Percentiles rank a stretch among this genome's conserved stretches.
Conservation (phyloP, 1,139 yeast species). For the Yamadazyma atmosphaerica region DNA sequence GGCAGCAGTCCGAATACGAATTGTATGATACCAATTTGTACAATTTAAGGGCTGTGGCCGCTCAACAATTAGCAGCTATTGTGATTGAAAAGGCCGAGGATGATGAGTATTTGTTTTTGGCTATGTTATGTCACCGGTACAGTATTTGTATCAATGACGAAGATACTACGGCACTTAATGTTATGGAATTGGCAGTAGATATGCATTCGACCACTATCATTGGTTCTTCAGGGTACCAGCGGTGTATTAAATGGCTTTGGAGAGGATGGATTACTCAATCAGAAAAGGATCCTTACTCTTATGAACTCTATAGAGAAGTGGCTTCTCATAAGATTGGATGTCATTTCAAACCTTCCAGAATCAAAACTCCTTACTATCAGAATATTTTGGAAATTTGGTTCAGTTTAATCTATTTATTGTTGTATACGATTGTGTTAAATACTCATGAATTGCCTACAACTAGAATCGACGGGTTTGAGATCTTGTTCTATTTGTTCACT, state of each 20-base stretch:
- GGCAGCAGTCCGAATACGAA: slow-evolving; percentile 58
- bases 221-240: slow-evolving; percentile 77
- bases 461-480: slow-evolving; percentile 46
- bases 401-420: slow-evolving; percentile 60
- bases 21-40: slow-evolving; percentile 69
- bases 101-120: slow-evolving; percentile 68
- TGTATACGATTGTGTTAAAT: slow-evolving; percentile 70
- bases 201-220: slow-evolving; percentile 78
- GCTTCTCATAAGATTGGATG: slow-evolving; percentile 53
- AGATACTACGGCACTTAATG: slow-evolving; percentile 65
- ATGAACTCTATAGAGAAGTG: slow-evolving; percentile 62
- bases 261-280: slow-evolving; percentile 89
- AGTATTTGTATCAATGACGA: slow-evolving; percentile 61
- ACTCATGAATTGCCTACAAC: slow-evolving; percentile 35
- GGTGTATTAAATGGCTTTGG: slow-evolving; percentile 91
- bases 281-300: slow-evolving; percentile 66
- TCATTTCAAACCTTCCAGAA: slow-evolving; percentile 83
- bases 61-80: slow-evolving; percentile 69
- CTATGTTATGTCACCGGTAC: slow-evolving; percentile 77
- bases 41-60: slow-evolving; percentile 60
- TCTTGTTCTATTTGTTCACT: slow-evolving; percentile 64
- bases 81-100: slow-evolving; percentile 61
- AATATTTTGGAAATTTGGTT: slow-evolving; percentile 68
- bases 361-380: slow-evolving; percentile 83
- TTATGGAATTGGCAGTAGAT: slow-evolving; percentile 83